Evolutionary conservation across 2,329 filamentous ascomycete species (phyloP).

Genomic region (Colletotrichum filicis): DNA sequence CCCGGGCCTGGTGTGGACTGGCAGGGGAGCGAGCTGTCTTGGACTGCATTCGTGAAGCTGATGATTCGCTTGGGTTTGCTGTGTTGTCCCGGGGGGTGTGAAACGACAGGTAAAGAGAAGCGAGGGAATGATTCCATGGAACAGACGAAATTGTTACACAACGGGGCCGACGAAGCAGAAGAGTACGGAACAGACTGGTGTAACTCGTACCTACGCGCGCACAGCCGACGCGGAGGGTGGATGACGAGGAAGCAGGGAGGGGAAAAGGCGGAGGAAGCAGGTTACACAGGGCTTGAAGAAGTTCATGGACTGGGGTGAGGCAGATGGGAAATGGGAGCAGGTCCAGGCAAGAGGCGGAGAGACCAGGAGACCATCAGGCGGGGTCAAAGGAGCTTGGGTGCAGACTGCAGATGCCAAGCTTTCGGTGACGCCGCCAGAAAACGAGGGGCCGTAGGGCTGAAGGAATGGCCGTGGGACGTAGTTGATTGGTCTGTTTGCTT

Average conservation of each 20-base stretch:
- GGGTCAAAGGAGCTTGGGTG: constrained; percentile 5
- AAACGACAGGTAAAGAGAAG: background rate
- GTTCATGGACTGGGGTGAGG: background rate
- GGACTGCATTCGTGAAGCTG: background rate
- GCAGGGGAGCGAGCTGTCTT: background rate
- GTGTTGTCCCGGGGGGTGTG: background rate
- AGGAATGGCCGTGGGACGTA: background rate
- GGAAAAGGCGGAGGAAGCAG: constrained; percentile 8
- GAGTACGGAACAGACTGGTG: background rate
- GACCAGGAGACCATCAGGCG: background rate
- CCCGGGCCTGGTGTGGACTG: background rate
- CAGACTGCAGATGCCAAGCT: constrained; percentile 27
- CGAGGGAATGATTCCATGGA: background rate
- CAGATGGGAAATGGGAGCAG: background rate
- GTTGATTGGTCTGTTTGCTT: constrained; percentile 7
- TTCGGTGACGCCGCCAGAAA: constrained; percentile 28
- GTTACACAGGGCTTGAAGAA: constrained; percentile 8
- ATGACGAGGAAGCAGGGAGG: background rate
- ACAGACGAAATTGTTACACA: background rate
- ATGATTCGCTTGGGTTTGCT: background rate
- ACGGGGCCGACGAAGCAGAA: background rate
- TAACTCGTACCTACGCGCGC: background rate
- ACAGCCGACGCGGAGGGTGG: background rate
- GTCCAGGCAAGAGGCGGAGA: constrained; percentile 9
- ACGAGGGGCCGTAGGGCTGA: constrained; percentile 27